These are phyloP conservation scores for Aspergillus unguis DNA, from an alignment of 2,329 filamentous ascomycete genomes.

Conservation along the genomic window DNA sequence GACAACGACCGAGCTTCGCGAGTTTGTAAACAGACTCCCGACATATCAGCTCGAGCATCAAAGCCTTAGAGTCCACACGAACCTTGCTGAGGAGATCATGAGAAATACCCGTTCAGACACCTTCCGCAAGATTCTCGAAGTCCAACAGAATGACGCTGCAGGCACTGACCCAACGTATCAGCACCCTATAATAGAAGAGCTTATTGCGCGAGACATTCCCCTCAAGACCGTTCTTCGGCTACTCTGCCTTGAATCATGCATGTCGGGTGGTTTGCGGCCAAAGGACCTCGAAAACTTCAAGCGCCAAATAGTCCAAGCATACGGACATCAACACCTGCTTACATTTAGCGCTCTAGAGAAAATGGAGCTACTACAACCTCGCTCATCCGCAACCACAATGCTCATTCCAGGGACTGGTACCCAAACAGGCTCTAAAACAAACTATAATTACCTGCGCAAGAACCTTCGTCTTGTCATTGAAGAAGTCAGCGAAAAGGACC, in stretches of 20 bases:
- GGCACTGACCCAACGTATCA: conserved; percentile 85
- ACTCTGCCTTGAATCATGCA: conserved; percentile 85
- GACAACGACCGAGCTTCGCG: conserved; percentile 84
- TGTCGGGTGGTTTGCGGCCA: conserved; percentile 81
- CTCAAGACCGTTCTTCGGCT: conserved; percentile 78
- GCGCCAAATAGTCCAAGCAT: conserved; percentile 81
- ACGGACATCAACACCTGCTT: conserved; percentile 90
- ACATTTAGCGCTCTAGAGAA: conserved; percentile 87
- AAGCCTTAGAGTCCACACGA: conserved; percentile 86
- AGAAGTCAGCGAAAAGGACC: conserved; percentile 91
- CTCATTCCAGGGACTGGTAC: conserved; percentile 72
- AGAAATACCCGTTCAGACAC: conserved; percentile 85
- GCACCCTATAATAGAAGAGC: conserved; percentile 85
- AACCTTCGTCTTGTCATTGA: conserved; percentile 86
- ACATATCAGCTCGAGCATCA: conserved; percentile 91
- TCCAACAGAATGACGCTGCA: conserved; percentile 92
- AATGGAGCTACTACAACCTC: conserved; percentile 76
- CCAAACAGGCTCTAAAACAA: conserved; percentile 69
- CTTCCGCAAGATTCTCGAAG: conserved; percentile 83
- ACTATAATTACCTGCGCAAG: conserved; percentile 85
- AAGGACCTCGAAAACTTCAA: conserved; percentile 89
- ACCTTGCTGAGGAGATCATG: conserved; percentile 90
- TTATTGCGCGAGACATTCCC: conserved; percentile 84
- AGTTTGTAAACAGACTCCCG: conserved; percentile 91
- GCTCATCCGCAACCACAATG: conserved; percentile 72